Evolutionary conservation across 306 rosid genomes (phyloP), one percentile per base, ranked within the genome.

Genomic region (Lagenaria siceraria): DNA sequence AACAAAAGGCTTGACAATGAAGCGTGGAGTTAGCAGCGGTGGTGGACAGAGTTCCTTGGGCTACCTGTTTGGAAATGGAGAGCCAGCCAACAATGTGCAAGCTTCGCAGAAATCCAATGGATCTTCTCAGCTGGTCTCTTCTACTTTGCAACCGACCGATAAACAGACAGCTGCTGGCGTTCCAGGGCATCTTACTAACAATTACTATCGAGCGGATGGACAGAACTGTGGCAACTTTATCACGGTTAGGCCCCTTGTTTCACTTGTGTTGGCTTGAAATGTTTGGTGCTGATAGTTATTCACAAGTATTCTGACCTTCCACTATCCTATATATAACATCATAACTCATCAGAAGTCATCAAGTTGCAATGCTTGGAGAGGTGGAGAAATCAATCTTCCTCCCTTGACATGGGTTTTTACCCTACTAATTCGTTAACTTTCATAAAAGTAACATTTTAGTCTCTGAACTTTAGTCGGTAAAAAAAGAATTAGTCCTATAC

Each of bases 161-260:
- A 84, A 85, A 80, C 68, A 80, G 17, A 81, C 65, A 79, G 86
- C 98, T 1, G 98, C 98, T 60, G 98, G 98, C 71, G 80, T 90
- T 84, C 97, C 78, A 1, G 89, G 91, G 49, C 85, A 70, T 81
- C 89, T 78, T 75, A 89, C 91, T 10, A 93, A 93, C 89, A 90
- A 93, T 70, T 90, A 90, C 84, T 78, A 82, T 29, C 84, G 98
- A 14, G 89, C 90, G 10, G 98, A 93, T 33, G 98, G 98, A 25
- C 98, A 93, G 80, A 93, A 93, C 86, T 90, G 96, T 60, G 97
- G 98, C 81, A 93, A 93, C 83, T 93, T 93, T 80, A 80, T 93
- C 79, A 93, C 98, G 87, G 98, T 93, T 33, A 90, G 38, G 69
- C 25, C 73, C 79, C 75, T 62, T 76, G 10, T 29, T 61, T 25